Percentiles rank a stretch among this genome's conserved stretches.
These are phyloP conservation scores for Ceriops zippeliana DNA, from an alignment of 345 rosid species.

Conservation along the genomic window DNA sequence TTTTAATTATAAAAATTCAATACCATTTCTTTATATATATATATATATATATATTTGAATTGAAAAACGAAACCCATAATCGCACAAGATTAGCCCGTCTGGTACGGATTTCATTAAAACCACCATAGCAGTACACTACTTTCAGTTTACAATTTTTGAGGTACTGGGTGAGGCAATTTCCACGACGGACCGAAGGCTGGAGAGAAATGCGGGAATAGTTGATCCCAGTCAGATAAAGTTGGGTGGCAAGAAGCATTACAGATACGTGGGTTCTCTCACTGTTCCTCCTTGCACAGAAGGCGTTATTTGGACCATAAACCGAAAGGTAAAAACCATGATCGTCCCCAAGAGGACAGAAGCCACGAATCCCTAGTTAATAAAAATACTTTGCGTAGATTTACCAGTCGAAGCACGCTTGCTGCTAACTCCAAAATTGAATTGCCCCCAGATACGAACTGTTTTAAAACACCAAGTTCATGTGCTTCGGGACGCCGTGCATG, in stretches of 20 bases:
- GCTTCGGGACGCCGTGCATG: conserved; percentile 45
- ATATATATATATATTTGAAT: too few species aligned
- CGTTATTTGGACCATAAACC: conserved; percentile 61
- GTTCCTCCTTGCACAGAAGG: conserved; percentile 83
- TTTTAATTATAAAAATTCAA: too few species aligned
- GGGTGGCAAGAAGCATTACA: conserved; percentile 50
- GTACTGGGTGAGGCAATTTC: conserved; percentile 22
- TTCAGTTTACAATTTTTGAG: conserved; percentile 10
- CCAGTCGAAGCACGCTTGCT: too few species aligned
- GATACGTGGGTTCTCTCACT: conserved; percentile 76
- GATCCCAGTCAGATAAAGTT: conserved; percentile 49
- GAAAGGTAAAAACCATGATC: conserved; percentile 30
- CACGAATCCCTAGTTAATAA: not conserved
- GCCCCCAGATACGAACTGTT: conserved; percentile 36
- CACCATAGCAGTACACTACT: too few species aligned
- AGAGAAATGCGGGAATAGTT: conserved; percentile 38
- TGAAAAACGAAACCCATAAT: not conserved
- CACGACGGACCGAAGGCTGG: conserved; percentile 23
- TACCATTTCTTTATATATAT: too few species aligned
- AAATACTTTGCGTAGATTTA: not conserved
- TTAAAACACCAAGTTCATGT: conserved; percentile 43
- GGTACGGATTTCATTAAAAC: too few species aligned
- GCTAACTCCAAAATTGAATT: conserved; percentile 2
- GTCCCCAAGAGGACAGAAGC: not conserved
- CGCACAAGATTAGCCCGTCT: not conserved